Percentiles rank a stretch among this genome's conserved stretches.
phyloP scores from a whole-genome alignment of 177 flowering plant species.

The Vitis hybrid region DNA sequence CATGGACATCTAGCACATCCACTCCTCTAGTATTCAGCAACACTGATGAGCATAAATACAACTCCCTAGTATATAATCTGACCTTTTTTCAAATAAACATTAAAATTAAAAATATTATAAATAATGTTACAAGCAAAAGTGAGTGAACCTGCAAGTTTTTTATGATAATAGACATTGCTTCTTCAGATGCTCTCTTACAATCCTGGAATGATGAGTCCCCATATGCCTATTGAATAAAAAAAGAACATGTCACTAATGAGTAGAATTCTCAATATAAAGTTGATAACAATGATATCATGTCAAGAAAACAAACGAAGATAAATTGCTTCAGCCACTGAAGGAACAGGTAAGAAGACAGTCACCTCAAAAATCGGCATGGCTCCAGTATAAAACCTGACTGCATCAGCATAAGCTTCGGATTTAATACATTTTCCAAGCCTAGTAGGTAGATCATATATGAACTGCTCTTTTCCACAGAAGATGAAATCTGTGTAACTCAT shows the following conservation, averaged over 20 bases:
- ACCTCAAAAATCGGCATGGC: conserved; percentile 98
- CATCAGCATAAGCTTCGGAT: conserved; percentile 94
- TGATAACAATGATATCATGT: too few species aligned
- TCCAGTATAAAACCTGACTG: conserved; percentile 86
- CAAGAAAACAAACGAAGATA: not conserved
- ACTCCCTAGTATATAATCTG: too few species aligned
- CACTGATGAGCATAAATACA: too few species aligned
- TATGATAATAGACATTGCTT: conserved; percentile 59
- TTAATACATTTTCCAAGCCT: conserved; percentile 90
- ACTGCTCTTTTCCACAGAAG: conserved; percentile 71
- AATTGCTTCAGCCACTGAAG: not conserved
- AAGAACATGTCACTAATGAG: not conserved
- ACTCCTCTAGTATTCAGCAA: too few species aligned
- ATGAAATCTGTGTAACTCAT: conserved; percentile 38
- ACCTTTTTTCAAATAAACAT: too few species aligned
- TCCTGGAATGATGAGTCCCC: conserved; percentile 97
- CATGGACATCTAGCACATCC: too few species aligned
- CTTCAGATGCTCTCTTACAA: conserved; percentile 93
- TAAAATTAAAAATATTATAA: not conserved
- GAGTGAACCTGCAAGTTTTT: conserved; percentile 68
- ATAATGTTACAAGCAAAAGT: conserved; percentile 2
- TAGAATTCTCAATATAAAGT: not conserved
- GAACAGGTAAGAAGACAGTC: conserved; percentile 8
- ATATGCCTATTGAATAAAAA: conserved; percentile 57
- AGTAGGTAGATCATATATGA: conserved; percentile 94